Evolutionary conservation across 176 grass and related monocot species (phyloP).

Genomic region (Poa pratensis): DNA sequence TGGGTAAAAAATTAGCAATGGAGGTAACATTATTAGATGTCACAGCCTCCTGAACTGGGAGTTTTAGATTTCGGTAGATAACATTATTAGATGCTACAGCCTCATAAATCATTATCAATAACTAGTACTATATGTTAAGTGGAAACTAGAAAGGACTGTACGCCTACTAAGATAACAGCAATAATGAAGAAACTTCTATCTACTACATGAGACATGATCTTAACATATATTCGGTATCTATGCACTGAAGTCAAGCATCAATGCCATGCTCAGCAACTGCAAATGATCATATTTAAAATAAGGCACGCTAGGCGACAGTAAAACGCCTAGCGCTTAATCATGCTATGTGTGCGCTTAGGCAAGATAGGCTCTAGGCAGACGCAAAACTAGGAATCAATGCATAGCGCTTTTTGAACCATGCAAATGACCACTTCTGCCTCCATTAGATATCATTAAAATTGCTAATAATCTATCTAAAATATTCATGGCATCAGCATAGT

Average conservation of each 20-base stretch:
- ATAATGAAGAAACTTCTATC: slow-evolving; percentile 16
- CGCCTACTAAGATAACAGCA: slow-evolving; percentile 4
- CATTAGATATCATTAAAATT: slow-evolving; percentile 7
- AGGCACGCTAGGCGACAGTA: too few species aligned
- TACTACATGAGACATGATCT: not conserved
- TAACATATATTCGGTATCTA: slow-evolving; percentile 21
- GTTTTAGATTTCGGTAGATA: slow-evolving; percentile 20
- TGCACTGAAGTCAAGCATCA: not conserved
- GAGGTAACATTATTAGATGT: slow-evolving; percentile 44
- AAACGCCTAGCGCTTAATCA: too few species aligned
- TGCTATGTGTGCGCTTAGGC: too few species aligned
- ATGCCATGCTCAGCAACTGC: not conserved
- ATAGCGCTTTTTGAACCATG: too few species aligned
- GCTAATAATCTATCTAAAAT: slow-evolving; percentile 23
- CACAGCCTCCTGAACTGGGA: slow-evolving; percentile 16
- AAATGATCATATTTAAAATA: not conserved
- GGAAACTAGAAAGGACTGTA: not conserved
- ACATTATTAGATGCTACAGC: slow-evolving; percentile 36
- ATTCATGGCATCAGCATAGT: not conserved
- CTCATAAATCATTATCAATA: slow-evolving; percentile 22
- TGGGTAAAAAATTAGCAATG: slow-evolving; percentile 51
- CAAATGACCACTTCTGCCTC: slow-evolving; percentile 17
- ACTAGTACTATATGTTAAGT: slow-evolving; percentile 4
- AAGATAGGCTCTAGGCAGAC: too few species aligned
- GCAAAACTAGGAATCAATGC: too few species aligned